Evolutionary conservation across 202 grass and related monocot species (phyloP).

Genomic region (Alloteropsis angusta): DNA sequence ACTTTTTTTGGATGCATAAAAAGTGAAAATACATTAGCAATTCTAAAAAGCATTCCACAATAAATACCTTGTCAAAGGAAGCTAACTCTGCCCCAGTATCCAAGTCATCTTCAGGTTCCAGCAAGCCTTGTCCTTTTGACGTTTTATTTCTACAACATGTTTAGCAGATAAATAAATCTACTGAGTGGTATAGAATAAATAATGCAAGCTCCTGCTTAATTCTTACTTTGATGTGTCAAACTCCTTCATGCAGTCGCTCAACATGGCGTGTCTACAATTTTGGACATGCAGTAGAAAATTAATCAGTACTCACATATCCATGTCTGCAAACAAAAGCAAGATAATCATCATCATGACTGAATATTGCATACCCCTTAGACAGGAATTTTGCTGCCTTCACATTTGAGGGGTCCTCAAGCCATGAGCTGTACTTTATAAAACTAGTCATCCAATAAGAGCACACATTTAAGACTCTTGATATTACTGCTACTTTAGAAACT

Average conservation of each 20-base stretch:
- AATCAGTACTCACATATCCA: background rate
- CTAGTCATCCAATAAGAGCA: conserved; percentile 90
- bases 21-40: background rate
- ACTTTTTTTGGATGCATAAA: conserved; percentile 4
- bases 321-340: conserved; percentile 19
- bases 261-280: conserved; percentile 61
- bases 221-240: conserved; percentile 65
- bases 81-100: conserved; percentile 41
- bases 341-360: conserved; percentile 6
- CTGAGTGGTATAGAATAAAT: background rate
- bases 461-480: conserved; percentile 59
- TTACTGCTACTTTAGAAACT: conserved; percentile 49
- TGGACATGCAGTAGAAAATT: conserved; percentile 22
- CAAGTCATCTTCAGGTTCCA: conserved; percentile 25
- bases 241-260: conserved; percentile 78
- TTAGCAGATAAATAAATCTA: conserved; percentile 25
- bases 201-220: conserved; percentile 38
- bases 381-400: conserved; percentile 82
- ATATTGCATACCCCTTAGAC: conserved; percentile 66
- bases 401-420: conserved; percentile 94
- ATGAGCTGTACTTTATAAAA: conserved; percentile 89
- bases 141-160: conserved; percentile 40
- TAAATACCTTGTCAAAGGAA: conserved; percentile 89
- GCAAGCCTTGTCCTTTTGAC: conserved; percentile 31
- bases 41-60: background rate